Conservation (phyloP, 331 rosid genomes). For the Malus hybrid region DNA sequence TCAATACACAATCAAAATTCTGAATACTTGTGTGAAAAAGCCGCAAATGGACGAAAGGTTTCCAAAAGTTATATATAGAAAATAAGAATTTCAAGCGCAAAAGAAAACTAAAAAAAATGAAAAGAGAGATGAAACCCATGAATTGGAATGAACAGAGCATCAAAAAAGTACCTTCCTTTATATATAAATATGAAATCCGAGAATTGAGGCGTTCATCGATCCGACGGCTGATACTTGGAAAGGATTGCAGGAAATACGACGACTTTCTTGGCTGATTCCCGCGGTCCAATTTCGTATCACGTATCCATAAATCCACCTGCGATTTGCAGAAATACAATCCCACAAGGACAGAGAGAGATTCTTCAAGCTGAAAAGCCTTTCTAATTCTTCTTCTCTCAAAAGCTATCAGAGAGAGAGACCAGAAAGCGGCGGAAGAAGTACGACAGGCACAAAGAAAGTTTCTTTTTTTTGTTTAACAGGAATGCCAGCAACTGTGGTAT, state of each 20-base stretch:
- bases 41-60: background rate
- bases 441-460: too few species aligned
- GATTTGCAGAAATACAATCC: background rate
- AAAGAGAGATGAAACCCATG: background rate
- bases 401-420: too few species aligned
- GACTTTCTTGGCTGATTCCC: background rate
- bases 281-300: background rate
- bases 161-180: background rate
- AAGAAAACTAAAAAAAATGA: background rate
- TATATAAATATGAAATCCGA: background rate
- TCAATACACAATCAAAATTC: background rate
- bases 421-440: too few species aligned
- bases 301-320: background rate
- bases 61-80: too few species aligned
- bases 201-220: background rate
- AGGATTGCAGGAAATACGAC: background rate
- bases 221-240: background rate
- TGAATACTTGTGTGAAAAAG: background rate
- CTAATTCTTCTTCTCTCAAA: too few species aligned
- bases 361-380: background rate
- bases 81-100: background rate
- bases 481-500: too few species aligned
- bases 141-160: background rate
- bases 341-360: background rate
- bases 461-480: too few species aligned